Percentiles rank a stretch among this genome's conserved stretches.
These are phyloP conservation scores for Toxicodendron radicans DNA, from an alignment of 345 rosid genomes.

Conservation along the genomic window DNA sequence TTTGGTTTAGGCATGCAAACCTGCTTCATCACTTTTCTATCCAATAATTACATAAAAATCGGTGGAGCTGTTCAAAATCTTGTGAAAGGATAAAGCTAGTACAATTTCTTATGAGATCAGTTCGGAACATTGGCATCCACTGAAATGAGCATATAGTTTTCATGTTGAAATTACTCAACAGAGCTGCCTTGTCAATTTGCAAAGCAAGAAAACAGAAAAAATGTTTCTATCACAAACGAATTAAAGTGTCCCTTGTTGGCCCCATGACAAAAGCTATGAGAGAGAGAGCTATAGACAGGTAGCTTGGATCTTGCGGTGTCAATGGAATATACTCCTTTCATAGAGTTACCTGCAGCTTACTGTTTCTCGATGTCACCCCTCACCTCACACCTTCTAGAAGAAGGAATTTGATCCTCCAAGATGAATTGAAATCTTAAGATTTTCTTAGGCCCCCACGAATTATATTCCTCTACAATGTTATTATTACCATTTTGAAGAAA, in stretches of 20 bases:
- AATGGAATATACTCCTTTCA: background rate
- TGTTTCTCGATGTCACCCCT: background rate
- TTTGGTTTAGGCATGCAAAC: background rate
- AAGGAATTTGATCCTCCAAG: background rate
- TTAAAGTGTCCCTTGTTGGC: too few relatives aligned
- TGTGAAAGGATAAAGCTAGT: too few relatives aligned
- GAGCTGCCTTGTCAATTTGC: background rate
- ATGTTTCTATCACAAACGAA: background rate
- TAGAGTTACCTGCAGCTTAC: background rate
- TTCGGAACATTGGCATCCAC: too few relatives aligned
- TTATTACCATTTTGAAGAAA: too few relatives aligned
- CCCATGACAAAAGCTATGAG: conserved; percentile 10
- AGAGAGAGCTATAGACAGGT: background rate
- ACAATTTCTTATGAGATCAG: too few relatives aligned
- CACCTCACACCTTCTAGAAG: background rate
- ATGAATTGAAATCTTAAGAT: too few relatives aligned
- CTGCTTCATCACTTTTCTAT: background rate
- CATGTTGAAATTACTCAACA: background rate
- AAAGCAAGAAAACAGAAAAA: background rate
- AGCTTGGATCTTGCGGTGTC: background rate
- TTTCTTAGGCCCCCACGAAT: background rate
- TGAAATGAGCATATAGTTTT: background rate
- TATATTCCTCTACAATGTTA: too few relatives aligned
- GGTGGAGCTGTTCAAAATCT: too few relatives aligned
- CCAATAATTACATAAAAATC: background rate